Conservation (phyloP, 345 rosid genomes). For the Chamaenerion angustifolium region DNA sequence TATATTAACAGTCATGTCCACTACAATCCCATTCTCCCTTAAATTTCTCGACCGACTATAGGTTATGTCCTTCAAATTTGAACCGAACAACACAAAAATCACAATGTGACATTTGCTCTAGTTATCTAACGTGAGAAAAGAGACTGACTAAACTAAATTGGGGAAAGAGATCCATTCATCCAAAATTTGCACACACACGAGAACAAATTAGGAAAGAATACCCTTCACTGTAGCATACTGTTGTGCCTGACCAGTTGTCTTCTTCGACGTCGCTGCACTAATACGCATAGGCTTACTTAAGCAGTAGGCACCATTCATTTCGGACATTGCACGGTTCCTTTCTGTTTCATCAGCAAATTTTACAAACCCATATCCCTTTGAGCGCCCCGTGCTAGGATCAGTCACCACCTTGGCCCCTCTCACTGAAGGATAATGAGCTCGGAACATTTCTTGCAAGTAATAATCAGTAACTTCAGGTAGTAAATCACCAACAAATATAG, state of each 20-base stretch:
- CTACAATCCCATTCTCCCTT: no score
- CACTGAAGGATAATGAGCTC: constrained; percentile 68
- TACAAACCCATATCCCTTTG: constrained; percentile 95
- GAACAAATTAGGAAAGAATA: constrained; percentile 7
- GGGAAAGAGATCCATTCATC: no score
- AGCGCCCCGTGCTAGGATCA: constrained; percentile 86
- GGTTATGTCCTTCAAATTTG: no score
- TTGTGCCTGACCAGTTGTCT: constrained; percentile 50
- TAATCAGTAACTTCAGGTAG: constrained; percentile 91
- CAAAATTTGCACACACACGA: no score
- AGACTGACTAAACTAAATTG: no score
- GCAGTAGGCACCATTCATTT: constrained; percentile 92
- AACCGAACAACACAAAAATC: no score
- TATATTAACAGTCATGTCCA: no score
- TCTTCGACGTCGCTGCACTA: constrained; percentile 81
- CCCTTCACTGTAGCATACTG: constrained; percentile 54
- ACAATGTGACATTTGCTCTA: no score
- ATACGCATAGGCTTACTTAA: constrained; percentile 90
- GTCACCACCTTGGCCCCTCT: constrained; percentile 99
- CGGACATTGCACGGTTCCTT: constrained; percentile 83
- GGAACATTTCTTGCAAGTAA: constrained; percentile 84
- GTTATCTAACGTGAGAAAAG: no score
- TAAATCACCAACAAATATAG: constrained; percentile 92
- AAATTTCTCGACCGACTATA: no score
- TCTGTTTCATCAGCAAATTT: constrained; percentile 84